Conservation (phyloP, 495 filamentous ascomycete species). For the Rhypophila decipiens region DNA sequence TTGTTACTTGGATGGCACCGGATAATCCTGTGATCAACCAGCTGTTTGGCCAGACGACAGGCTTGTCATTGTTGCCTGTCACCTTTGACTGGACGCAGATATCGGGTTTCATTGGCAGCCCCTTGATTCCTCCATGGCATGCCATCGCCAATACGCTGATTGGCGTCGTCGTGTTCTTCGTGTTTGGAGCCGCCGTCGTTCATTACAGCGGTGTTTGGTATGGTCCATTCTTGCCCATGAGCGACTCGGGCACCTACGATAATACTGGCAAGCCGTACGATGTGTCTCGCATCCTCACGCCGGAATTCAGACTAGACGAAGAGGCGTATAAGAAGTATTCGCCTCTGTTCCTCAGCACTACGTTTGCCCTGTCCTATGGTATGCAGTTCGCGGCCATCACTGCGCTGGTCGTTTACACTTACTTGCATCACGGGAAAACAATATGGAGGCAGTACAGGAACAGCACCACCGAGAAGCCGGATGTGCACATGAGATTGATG, state of each 20-base stretch:
- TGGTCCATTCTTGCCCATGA: slow-evolving; percentile 50
- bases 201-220: slow-evolving; percentile 68
- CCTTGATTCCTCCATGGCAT: slow-evolving; percentile 52
- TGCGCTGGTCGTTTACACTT: slow-evolving; percentile 59
- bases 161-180: slow-evolving; percentile 51
- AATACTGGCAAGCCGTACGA: slow-evolving; percentile 54
- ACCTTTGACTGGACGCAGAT: slow-evolving; percentile 64
- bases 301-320: slow-evolving; percentile 46
- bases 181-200: slow-evolving; percentile 39
- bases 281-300: slow-evolving; percentile 44
- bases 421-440: slow-evolving; percentile 57
- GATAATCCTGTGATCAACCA: slow-evolving; percentile 63
- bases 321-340: slow-evolving; percentile 54
- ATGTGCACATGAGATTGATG: slow-evolving; percentile 57
- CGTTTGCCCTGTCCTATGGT: slow-evolving; percentile 60
- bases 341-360: slow-evolving; percentile 55
- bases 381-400: slow-evolving; percentile 66
- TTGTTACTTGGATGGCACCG: slow-evolving; percentile 55
- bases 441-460: slow-evolving; percentile 54
- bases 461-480: slow-evolving; percentile 52
- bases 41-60: slow-evolving; percentile 59
- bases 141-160: slow-evolving; percentile 57
- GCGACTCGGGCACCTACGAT: slow-evolving; percentile 55
- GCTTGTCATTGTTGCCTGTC: slow-evolving; percentile 54
- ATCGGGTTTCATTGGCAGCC: slow-evolving; percentile 50